phyloP scores from a whole-genome alignment of 257 asterid genomes.

The Linderniella brevidens region DNA sequence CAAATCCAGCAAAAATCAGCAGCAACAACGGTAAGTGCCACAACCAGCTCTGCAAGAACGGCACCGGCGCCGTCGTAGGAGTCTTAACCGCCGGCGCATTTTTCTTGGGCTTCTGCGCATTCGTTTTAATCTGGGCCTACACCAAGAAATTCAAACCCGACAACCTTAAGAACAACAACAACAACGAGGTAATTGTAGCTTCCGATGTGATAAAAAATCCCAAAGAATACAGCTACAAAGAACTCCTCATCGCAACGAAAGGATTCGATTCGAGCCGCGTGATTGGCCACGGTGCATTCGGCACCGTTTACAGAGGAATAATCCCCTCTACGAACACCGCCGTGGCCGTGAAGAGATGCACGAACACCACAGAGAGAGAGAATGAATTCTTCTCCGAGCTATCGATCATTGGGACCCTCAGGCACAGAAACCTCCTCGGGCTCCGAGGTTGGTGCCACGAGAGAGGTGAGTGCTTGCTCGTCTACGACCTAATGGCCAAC shows the following conservation, averaged over 20 bases:
- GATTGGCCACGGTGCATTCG: constrained; percentile 69
- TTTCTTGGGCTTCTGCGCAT: constrained; percentile 34
- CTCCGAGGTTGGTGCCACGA: constrained; percentile 88
- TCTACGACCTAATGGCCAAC: constrained; percentile 65
- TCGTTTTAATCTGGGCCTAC: constrained; percentile 35
- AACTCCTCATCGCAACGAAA: constrained; percentile 46
- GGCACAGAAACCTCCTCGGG: constrained; percentile 66
- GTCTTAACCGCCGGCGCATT: constrained; percentile 74
- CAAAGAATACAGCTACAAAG: constrained; percentile 60
- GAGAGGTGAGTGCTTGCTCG: constrained; percentile 54
- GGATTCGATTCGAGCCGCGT: constrained; percentile 32
- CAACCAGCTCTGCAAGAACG: constrained; percentile 34
- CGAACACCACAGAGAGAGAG: constrained; percentile 59
- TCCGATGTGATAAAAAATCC: constrained; percentile 64
- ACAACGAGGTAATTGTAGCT: constrained; percentile 20
- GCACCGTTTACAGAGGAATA: constrained; percentile 55
- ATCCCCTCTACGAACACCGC: constrained; percentile 32
- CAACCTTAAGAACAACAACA: constrained; percentile 7
- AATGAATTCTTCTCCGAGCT: constrained; percentile 57
- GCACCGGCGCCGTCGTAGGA: constrained; percentile 62
- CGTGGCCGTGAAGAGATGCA: constrained; percentile 78
- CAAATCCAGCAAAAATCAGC: constrained; percentile 12
- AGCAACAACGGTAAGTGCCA: constrained; percentile 31
- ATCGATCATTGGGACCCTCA: constrained; percentile 58
- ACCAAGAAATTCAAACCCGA: constrained; percentile 32